Evolutionary conservation across 805 yeast species (phyloP), one percentile per base, ranked within the genome.

Genomic region (Lachancea mirantina): DNA sequence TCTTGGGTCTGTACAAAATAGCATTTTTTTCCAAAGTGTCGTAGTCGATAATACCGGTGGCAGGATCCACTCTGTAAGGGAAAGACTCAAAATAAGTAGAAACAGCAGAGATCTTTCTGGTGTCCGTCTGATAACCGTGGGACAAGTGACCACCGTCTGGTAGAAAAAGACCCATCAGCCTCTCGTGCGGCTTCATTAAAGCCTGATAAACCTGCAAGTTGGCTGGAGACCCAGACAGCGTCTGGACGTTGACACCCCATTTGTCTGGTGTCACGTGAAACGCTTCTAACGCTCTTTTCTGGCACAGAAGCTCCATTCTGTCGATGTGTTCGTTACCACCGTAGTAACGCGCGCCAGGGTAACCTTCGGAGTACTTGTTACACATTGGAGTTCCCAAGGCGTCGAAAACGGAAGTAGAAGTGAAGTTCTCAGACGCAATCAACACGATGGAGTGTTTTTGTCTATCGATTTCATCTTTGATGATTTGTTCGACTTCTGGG

Each of bases 101-200:
- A 37, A 92, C 89, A 40, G 87, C 94, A 43, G 96, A 84, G 59
- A 92, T 92, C 70, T 88, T 88, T 64, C 89, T 76, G 49, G 85
- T 68, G 52, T 80, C 87, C 37, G 97, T 89, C 64, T 92, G 97
- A 68, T 92, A 92, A 49, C 98, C 98, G 65, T 92, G 98, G 35
- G 96, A 85, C 62, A 92, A 73, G 63, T 92, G 98, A 52, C 98
- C 98, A 55, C 98, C 98, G 55, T 92, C 97, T 49, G 98, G 98
- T 57, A 92, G 72, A 57, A 89, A 96, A 47, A 92, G 75, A 50
- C 98, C 98, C 98, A 92, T 92, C 50, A 92, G 67, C 65, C 98
- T 81, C 52, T 89, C 98, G 57, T 87, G 95, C 40, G 92, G 94
- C 55, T 83, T 84, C 81, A 92, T 76, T 46, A 92, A 68, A 26